Evolutionary conservation across 2,329 filamentous ascomycete genomes (phyloP).

Genomic region (Fusarium albidum): DNA sequence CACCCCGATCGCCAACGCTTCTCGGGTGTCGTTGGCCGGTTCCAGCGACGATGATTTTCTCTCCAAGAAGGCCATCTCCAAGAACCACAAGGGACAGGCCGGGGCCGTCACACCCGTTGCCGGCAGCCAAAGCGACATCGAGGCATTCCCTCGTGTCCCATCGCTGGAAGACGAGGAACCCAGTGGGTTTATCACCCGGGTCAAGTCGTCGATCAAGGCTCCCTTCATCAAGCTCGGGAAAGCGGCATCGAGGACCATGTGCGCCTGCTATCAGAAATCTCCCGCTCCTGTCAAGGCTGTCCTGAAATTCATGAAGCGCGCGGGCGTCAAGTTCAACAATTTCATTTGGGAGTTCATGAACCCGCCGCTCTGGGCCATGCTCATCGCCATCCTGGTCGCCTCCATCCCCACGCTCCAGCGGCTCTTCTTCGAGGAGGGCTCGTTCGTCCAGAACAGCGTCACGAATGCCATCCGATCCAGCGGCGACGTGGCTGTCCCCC

Average conservation of each 20-base stretch:
- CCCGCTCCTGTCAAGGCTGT: constrained; percentile 52
- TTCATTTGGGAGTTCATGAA: constrained; percentile 97
- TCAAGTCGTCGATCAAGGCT: constrained; percentile 44
- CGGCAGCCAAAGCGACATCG: constrained; percentile 59
- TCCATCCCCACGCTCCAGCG: constrained; percentile 84
- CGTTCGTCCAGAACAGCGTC: constrained; percentile 91
- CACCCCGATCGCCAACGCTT: constrained; percentile 61
- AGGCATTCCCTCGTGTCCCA: constrained; percentile 68
- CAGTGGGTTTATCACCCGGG: constrained; percentile 49
- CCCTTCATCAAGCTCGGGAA: constrained; percentile 36
- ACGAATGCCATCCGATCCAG: constrained; percentile 87
- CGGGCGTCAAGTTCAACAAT: constrained; percentile 58
- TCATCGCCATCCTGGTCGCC: constrained; percentile 87
- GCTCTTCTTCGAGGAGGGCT: constrained; percentile 87
- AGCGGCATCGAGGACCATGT: constrained; percentile 33
- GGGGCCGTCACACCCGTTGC: constrained; percentile 39
- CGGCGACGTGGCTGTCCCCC: constrained; percentile 89
- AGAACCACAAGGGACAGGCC: constrained; percentile 37
- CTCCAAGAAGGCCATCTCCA: constrained; percentile 44
- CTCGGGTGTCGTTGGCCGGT: constrained; percentile 57
- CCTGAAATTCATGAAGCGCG: constrained; percentile 42
- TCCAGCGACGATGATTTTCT: constrained; percentile 56
- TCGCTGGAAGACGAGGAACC: constrained; percentile 52
- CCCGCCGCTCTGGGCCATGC: constrained; percentile 96
- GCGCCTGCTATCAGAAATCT: constrained; percentile 47